Evolutionary conservation across 495 filamentous ascomycete species (phyloP).

Genomic region (Bryoglossum gracile): DNA sequence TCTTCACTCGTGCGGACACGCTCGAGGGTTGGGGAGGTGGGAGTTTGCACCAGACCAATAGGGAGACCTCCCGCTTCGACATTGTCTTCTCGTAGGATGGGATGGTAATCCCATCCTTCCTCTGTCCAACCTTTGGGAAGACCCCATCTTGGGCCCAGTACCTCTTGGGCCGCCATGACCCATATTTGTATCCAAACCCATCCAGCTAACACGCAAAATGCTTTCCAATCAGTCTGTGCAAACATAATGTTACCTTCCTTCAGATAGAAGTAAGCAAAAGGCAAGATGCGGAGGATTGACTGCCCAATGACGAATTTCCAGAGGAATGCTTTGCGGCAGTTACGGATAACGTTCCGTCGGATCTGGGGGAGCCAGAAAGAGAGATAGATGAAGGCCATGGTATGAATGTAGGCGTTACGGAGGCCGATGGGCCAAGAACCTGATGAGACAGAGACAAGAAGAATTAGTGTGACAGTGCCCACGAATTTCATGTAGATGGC

Average conservation of each 20-base stretch:
- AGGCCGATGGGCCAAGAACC: conserved; percentile 60
- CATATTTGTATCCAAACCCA: conserved; percentile 96
- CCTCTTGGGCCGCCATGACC: conserved; percentile 66
- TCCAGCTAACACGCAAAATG: conserved; percentile 53
- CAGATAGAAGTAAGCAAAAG: conserved; percentile 77
- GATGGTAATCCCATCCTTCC: conserved; percentile 90
- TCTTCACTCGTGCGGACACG: conserved; percentile 17
- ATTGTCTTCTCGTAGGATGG: conserved; percentile 77
- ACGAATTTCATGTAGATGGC: conserved; percentile 77
- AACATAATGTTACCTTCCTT: conserved; percentile 70
- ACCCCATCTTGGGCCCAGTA: conserved; percentile 75
- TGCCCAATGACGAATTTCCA: conserved; percentile 88
- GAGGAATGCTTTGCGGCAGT: conserved; percentile 77
- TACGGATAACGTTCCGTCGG: conserved; percentile 79
- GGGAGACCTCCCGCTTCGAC: conserved; percentile 70
- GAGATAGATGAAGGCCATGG: conserved; percentile 62
- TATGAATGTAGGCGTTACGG: conserved; percentile 63
- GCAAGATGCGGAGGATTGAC: conserved; percentile 64
- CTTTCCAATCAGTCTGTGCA: conserved; percentile 57
- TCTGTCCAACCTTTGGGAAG: conserved; percentile 59
- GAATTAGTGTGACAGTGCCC: conserved; percentile 57
- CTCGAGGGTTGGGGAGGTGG: conserved; percentile 17
- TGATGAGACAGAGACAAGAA: conserved; percentile 67
- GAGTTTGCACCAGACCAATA: conserved; percentile 52
- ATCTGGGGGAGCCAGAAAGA: conserved; percentile 93